phyloP scores from a whole-genome alignment of 2,329 filamentous ascomycete genomes.

The Cladosporium cucumerinum region DNA sequence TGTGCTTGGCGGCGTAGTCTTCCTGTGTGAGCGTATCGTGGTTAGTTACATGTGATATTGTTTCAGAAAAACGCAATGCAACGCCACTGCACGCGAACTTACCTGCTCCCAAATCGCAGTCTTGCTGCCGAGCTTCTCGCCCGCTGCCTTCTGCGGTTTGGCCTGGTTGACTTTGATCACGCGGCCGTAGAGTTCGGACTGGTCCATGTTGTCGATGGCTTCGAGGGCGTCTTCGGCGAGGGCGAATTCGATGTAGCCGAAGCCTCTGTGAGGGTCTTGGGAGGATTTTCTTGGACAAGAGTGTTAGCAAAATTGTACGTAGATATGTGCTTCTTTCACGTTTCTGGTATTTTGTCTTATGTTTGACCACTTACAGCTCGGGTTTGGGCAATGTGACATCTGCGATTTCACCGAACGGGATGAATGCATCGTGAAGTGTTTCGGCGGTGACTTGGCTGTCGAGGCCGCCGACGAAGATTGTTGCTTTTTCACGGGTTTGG shows the following conservation, averaged over 20 bases:
- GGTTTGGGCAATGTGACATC: conserved; percentile 88
- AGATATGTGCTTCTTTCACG: too few relatives aligned
- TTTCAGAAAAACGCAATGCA: not conserved
- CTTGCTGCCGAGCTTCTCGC: conserved; percentile 85
- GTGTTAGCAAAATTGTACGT: too few relatives aligned
- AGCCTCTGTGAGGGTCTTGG: conserved; percentile 79
- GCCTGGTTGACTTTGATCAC: conserved; percentile 89
- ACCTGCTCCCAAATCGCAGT: conserved; percentile 98
- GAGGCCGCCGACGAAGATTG: conserved; percentile 87
- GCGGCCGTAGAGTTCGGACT: conserved; percentile 88
- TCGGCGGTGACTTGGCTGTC: conserved; percentile 71
- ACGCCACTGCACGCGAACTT: conserved; percentile 31
- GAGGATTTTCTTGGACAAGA: conserved; percentile 62
- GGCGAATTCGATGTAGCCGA: conserved; percentile 95
- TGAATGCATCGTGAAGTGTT: conserved; percentile 83
- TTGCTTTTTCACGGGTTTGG: conserved; percentile 78
- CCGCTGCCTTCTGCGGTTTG: conserved; percentile 84
- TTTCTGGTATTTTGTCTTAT: not conserved
- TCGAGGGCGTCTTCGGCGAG: conserved; percentile 81
- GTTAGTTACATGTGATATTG: not conserved
- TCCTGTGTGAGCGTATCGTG: conserved; percentile 59
- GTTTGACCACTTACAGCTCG: conserved; percentile 53
- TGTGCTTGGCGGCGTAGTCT: conserved; percentile 86
- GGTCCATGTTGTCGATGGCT: conserved; percentile 99
- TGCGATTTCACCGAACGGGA: conserved; percentile 93